Conservation (phyloP, 169 alveolate genomes). For the Plasmodium chabaudi region DNA sequence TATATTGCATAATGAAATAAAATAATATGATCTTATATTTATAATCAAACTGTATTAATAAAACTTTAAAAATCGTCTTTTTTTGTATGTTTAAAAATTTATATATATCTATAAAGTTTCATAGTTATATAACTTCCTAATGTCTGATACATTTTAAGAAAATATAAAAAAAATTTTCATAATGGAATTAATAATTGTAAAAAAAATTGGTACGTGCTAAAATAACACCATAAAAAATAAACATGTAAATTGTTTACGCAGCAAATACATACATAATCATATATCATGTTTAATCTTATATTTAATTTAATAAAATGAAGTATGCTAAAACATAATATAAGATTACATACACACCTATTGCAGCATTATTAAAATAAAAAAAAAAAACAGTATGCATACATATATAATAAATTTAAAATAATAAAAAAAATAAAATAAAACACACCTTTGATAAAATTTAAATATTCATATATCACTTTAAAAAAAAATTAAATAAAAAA, state of each 20-base stretch:
- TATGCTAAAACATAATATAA: slow-evolving; percentile 16
- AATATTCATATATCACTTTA: slow-evolving; percentile 23
- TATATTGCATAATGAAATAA: too few relatives aligned
- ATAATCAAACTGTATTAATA: too few relatives aligned
- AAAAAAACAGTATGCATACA: slow-evolving; percentile 6
- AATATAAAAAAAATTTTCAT: neutral
- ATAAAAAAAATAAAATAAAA: neutral
- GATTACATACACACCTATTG: slow-evolving; percentile 3
- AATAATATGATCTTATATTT: too few relatives aligned
- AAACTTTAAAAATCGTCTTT: too few relatives aligned
- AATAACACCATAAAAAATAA: neutral
- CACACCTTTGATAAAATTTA: slow-evolving; percentile 13
- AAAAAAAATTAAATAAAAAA: slow-evolving; percentile 24
- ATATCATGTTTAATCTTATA: slow-evolving; percentile 3
- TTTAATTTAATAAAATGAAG: slow-evolving; percentile 27
- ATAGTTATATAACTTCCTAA: neutral
- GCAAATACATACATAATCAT: neutral
- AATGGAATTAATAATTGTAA: neutral
- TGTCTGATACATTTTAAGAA: neutral
- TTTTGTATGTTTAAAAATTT: neutral
- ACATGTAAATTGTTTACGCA: slow-evolving; percentile 2
- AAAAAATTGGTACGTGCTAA: neutral
- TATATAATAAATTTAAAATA: slow-evolving; percentile 6
- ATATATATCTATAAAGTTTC: neutral
- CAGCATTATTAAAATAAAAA: slow-evolving; percentile 8